Percentiles rank a stretch among this genome's conserved stretches.
Conservation (phyloP, 2,329 filamentous ascomycete species). For the Aspergillus sclerotialis region DNA sequence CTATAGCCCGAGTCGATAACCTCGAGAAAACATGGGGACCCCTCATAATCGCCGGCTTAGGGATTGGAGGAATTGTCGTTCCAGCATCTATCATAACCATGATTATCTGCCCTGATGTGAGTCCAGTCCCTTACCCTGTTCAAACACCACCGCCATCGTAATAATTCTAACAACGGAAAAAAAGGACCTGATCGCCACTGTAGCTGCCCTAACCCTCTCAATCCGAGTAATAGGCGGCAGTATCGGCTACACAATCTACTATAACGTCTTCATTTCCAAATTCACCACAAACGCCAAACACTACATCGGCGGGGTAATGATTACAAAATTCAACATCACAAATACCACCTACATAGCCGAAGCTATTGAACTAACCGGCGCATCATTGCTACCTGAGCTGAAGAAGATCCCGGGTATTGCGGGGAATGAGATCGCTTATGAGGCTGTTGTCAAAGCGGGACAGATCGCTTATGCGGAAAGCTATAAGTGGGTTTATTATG, state of each 20-base stretch:
- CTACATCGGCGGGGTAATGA: conserved; percentile 47
- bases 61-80: conserved; percentile 62
- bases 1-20: conserved; percentile 47
- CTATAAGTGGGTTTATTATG: conserved; percentile 57
- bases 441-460: conserved; percentile 49
- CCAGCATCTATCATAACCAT: conserved; percentile 62
- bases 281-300: conserved; percentile 40
- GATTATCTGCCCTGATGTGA: conserved; percentile 60
- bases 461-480: conserved; percentile 51
- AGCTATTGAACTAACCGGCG: conserved; percentile 48
- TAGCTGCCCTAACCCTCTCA: conserved; percentile 61
- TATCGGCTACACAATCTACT: conserved; percentile 56
- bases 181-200: conserved; percentile 58
- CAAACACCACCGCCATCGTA: background rate
- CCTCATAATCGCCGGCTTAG: conserved; percentile 55
- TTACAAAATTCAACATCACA: conserved; percentile 44
- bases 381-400: conserved; percentile 45
- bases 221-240: conserved; percentile 62
- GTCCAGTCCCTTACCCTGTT: conserved; percentile 2
- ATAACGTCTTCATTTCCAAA: conserved; percentile 44
- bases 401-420: conserved; percentile 46
- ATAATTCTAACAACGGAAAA: conserved; percentile 1
- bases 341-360: conserved; percentile 40
- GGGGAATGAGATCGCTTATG: conserved; percentile 43
- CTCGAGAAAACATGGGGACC: conserved; percentile 49